Base-by-base conservation (phyloP, 495 filamentous ascomycete genomes). In the Penicillium soppii region DNA sequence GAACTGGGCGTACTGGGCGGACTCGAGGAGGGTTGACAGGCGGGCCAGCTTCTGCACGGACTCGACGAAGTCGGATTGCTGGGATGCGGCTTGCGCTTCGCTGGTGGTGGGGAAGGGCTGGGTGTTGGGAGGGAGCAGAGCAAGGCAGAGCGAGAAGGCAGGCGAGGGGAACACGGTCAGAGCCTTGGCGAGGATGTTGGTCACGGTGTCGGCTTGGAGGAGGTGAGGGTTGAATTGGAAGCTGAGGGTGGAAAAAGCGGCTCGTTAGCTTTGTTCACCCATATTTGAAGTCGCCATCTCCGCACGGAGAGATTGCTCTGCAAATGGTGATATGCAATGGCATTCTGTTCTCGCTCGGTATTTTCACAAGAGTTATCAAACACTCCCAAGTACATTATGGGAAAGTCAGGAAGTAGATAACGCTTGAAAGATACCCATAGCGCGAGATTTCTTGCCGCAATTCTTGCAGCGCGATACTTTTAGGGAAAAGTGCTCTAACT, bases 181-280 rank as follows among this genome's bases (percentile, higher is more conserved):
- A 50, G 91, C 83, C 82, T 97, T 97, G 74, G 92, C 89, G 69
- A 99, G 90, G 82, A 97, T 87, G 80, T 97, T 97, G 79, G 95
- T 97, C 67, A 91, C 90, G 61, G 89, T 90, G 74, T 99, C 95
- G 61, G 96, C 87, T 71, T 91, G 91, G 72, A 91, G 84, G 59
- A 96, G 91, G 82, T 97, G 91, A 17, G 94, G 92, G 82, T 99
- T 99, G 81, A 99, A 96, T 78, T 99, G 95, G 84, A 97, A 99
- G 52, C 95, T 98, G 36, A 17, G 30, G 13, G 61, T 49, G 19
- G 21, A 10, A 10, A 5, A 35, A 13, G n/a, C 33, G 41, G 36
- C 35, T 37, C 58, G 56, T 38, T 22, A 43, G 36, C 48, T 40
- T 21, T 10, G 48, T 12, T 42, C 15, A 16, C n/a, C 9, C 15